phyloP scores from a whole-genome alignment of 805 yeast genomes.

The Starmera pachycereana region DNA sequence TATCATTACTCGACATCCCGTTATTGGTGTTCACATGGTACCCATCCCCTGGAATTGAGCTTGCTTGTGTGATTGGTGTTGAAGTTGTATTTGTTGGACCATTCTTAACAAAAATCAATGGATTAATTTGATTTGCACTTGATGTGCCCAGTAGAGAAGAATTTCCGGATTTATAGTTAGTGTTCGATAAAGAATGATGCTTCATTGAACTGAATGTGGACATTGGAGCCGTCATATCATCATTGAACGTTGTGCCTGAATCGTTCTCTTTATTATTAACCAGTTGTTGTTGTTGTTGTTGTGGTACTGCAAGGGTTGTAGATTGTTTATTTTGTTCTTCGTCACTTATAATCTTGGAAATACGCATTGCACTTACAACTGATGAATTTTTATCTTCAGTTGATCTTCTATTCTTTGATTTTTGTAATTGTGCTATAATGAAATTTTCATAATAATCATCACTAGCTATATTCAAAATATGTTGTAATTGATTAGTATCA shows the following conservation, averaged over 20 bases:
- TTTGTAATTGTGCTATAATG: background rate
- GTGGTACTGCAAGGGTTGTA: background rate
- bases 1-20: constrained; percentile 9
- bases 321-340: background rate
- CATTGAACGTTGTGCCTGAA: no score
- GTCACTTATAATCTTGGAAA: background rate
- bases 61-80: background rate
- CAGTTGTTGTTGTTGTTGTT: background rate
- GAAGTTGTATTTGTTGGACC: background rate
- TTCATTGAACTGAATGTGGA: no score
- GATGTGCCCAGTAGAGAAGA: no score
- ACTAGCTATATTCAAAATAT: constrained; percentile 6
- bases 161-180: no score
- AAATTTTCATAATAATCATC: background rate
- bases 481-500: constrained; percentile 13
- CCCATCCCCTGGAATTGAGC: background rate
- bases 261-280: no score
- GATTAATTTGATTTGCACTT: no score
- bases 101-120: no score
- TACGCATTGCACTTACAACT: background rate
- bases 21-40: constrained; percentile 11
- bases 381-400: no score
- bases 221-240: no score
- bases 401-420: background rate
- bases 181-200: no score